A percentile compares a stretch with the other conserved stretches of the same genome.
These are phyloP conservation scores for Dunaliella sp. DNA, from an alignment of 139 green algal genomes.

Conservation along the genomic window DNA sequence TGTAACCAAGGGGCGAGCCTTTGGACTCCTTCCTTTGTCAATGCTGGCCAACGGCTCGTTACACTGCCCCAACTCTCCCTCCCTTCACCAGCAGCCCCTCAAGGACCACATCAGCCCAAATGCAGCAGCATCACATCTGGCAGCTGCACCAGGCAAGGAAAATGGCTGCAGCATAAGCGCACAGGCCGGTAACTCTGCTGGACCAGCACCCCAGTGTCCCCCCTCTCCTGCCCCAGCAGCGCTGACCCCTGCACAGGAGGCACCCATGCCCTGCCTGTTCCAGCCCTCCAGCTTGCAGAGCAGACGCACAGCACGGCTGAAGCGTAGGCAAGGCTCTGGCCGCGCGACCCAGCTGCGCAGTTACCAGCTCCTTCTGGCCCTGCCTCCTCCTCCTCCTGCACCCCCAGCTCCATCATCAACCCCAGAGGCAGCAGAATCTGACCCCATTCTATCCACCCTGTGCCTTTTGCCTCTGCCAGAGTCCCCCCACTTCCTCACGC, in stretches of 20 bases:
- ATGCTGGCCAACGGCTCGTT: neutral
- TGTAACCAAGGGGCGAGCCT: neutral
- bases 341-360: slow-evolving; percentile 4
- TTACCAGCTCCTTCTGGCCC: neutral
- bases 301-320: neutral
- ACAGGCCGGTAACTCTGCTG: neutral
- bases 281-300: neutral
- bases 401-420: neutral
- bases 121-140: neutral
- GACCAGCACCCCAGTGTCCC: neutral
- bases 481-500: neutral
- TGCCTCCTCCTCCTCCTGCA: neutral
- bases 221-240: neutral
- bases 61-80: neutral
- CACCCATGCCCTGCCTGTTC: neutral
- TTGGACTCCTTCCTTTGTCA: neutral
- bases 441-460: neutral
- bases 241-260: neutral
- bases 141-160: too few species aligned
- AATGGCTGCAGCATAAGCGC: neutral
- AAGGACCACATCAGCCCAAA: neutral
- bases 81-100: neutral
- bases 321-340: neutral
- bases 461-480: neutral
- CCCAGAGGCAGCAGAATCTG: neutral